These are phyloP conservation scores for Asterella californica DNA, from an alignment of 225 moss, liverwort and hornwort genomes.

Conservation along the genomic window DNA sequence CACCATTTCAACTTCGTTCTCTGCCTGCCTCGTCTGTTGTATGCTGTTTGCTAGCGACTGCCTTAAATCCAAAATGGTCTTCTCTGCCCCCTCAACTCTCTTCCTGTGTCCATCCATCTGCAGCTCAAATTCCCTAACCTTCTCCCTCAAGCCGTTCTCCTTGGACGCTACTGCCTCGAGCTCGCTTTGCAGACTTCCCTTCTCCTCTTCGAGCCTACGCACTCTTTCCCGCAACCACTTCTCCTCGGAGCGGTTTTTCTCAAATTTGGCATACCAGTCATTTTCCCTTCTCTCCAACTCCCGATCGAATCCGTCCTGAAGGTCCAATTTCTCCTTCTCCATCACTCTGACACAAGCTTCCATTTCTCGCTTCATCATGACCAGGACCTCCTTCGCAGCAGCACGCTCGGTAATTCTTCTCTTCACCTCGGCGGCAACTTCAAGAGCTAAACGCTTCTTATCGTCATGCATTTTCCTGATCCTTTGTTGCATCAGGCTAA, in stretches of 20 bases:
- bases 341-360: slow-evolving; percentile 79
- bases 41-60: slow-evolving; percentile 61
- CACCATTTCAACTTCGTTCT: slow-evolving; percentile 63
- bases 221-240: slow-evolving; percentile 62
- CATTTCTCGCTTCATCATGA: slow-evolving; percentile 91
- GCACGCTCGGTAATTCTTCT: slow-evolving; percentile 74
- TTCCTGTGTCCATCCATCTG: slow-evolving; percentile 96
- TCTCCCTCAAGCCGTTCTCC: slow-evolving; percentile 70
- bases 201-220: slow-evolving; percentile 76
- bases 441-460: slow-evolving; percentile 70
- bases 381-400: slow-evolving; percentile 77
- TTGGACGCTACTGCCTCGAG: slow-evolving; percentile 55
- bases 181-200: slow-evolving; percentile 64
- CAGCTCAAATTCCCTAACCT: slow-evolving; percentile 83
- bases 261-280: slow-evolving; percentile 46
- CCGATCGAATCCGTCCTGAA: slow-evolving; percentile 45
- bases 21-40: slow-evolving; percentile 74
- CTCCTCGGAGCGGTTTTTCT: slow-evolving; percentile 47
- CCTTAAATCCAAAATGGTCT: slow-evolving; percentile 80
- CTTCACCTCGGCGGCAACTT: slow-evolving; percentile 75
- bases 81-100: slow-evolving; percentile 87
- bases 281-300: slow-evolving; percentile 47
- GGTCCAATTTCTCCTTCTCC: slow-evolving; percentile 62
- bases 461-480: slow-evolving; percentile 77
- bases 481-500: slow-evolving; percentile 62